A percentile compares a stretch with the other conserved stretches of the same genome.
Conservation (phyloP, 2,329 filamentous ascomycete genomes). For the Monosporascus sp. region DNA sequence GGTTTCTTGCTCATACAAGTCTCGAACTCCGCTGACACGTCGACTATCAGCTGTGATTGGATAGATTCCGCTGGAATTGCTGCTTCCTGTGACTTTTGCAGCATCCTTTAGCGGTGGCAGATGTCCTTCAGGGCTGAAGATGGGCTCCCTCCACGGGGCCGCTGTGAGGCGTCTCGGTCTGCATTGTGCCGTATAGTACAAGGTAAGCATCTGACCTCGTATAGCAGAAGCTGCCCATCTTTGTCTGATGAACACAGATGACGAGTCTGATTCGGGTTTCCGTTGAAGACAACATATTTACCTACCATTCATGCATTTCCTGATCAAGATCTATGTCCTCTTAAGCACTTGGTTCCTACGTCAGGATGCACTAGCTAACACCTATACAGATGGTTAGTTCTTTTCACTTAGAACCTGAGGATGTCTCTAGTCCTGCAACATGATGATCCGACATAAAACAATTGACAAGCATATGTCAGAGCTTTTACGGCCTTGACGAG, state of each 20-base stretch:
- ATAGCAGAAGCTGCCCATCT: slow-evolving; percentile 8
- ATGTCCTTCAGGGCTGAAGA: no score
- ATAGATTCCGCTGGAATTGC: neutral
- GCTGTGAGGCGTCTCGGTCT: no score
- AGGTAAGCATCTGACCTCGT: neutral
- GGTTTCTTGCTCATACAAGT: neutral
- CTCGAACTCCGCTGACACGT: neutral
- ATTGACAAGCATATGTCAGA: slow-evolving; percentile 99
- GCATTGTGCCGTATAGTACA: neutral
- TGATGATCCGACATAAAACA: slow-evolving; percentile 77
- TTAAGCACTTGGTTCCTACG: slow-evolving; percentile 3
- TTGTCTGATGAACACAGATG: slow-evolving; percentile 49
- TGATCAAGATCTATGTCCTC: slow-evolving; percentile 10
- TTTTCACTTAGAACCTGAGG: neutral
- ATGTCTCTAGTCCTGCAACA: slow-evolving; percentile 29
- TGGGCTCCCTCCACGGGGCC: no score
- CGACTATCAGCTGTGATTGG: neutral
- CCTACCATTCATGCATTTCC: slow-evolving; percentile 53
- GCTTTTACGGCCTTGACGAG: slow-evolving; percentile 52
- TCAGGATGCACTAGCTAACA: neutral
- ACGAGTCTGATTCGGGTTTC: slow-evolving; percentile 61
- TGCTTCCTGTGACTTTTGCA: no score
- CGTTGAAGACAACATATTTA: slow-evolving; percentile 56
- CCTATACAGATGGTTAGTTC: neutral
- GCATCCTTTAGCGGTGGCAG: no score